Evolutionary conservation across 129 eudicot species (phyloP).

Genomic region (Glebionis coronaria): DNA sequence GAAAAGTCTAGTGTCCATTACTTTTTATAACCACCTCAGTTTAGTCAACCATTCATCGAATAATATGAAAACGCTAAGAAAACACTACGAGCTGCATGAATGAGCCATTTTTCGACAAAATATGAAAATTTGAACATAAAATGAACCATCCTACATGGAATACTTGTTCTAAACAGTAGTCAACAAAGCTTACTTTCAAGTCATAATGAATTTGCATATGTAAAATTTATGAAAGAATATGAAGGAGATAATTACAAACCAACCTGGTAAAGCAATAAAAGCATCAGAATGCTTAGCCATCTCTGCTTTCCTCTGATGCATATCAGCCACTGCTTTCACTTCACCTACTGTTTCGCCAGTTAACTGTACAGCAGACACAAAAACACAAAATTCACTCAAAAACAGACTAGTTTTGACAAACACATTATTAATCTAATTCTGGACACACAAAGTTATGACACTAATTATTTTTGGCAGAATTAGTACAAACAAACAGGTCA

Average conservation of each 20-base stretch:
- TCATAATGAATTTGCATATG: slow-evolving; percentile 12
- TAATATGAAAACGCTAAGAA: neutral
- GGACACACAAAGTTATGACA: no score
- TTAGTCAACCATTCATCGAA: neutral
- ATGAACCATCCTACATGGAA: neutral
- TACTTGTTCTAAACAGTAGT: neutral
- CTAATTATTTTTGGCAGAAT: neutral
- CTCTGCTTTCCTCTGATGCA: slow-evolving; percentile 99
- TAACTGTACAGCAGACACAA: slow-evolving; percentile 50
- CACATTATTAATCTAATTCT: neutral
- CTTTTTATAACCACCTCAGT: neutral
- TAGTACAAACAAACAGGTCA: slow-evolving; percentile 16
- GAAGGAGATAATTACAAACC: slow-evolving; percentile 20
- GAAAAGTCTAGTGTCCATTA: neutral
- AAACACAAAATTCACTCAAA: slow-evolving; percentile 8
- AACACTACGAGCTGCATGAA: neutral
- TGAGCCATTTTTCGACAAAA: neutral
- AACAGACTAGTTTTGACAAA: slow-evolving; percentile 3
- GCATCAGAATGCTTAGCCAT: slow-evolving; percentile 99
- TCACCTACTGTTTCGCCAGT: slow-evolving; percentile 99
- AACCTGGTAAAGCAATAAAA: slow-evolving; percentile 99
- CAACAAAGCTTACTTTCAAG: slow-evolving; percentile 12
- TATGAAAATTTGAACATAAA: neutral
- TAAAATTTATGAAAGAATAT: slow-evolving; percentile 24
- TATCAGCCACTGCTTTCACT: slow-evolving; percentile 99